Evolutionary conservation across 257 asterid species (phyloP), one percentile per base, ranked within the genome.

Genomic region (Petunia secreta): DNA sequence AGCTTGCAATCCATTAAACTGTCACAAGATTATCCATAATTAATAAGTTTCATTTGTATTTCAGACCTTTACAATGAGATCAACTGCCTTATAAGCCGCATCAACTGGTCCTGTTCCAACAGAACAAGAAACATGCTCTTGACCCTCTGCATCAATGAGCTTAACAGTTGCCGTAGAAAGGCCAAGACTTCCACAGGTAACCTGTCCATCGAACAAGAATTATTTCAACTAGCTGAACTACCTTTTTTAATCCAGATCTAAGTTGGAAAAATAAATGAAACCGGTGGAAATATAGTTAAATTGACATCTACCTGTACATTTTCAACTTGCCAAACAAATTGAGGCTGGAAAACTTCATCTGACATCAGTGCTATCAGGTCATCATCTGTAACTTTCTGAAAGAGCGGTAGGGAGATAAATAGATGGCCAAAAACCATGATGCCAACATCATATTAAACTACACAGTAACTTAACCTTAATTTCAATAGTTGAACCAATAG

Each of bases 91-190:
- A 71, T 93, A 95, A 52, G 98, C 97, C 48, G 99, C 98, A 86
- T 93, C 98, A 81, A 95, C 97, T 3, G 99, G 99, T 77, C 99
- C 99, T 4, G 95, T 91, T 85, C 99, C 99, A 80, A 93, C 95
- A 75, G 99, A 91, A 87, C 96, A 95, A 71, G 92, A 86, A 79
- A 93, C 83, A 77, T 88, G 96, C 85, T 86, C 94, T 2, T 77
- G 80, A 48, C 95, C 97, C 79, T 91, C 80, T 0, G 86, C 88
- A 73, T 89, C 95, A 81, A 84, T 79, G 78, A 95, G 96, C 85
- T 91, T 95, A 76, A 93, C 97, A 1, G 98, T 95, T 16, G 98
- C 98, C 36, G 99, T 95, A 80, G 99, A 90, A 83, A 95, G 98
- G 83, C 97, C 97, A 74, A 93, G 98, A 78, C 87, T 87, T 80